Evolutionary conservation across 2,329 filamentous ascomycete species (phyloP).

Genomic region (Apiospora koreana): DNA sequence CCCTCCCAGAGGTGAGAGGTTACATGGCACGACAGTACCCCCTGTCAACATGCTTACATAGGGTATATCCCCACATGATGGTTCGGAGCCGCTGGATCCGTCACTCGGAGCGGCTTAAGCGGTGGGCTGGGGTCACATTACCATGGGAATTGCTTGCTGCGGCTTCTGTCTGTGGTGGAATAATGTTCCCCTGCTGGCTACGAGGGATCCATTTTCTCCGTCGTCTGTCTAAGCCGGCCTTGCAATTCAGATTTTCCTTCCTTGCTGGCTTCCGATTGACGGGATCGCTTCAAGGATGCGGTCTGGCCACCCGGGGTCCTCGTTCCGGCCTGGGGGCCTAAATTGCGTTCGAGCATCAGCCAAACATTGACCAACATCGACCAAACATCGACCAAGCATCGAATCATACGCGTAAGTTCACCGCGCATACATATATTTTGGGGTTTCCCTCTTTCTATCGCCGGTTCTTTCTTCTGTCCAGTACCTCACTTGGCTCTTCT

Average conservation of each 20-base stretch:
- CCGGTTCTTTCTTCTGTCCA: background rate
- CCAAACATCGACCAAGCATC: background rate
- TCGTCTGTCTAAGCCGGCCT: background rate
- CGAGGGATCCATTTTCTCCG: background rate
- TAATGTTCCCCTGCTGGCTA: background rate
- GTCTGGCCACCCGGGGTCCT: background rate
- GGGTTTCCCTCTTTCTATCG: background rate
- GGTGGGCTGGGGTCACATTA: background rate
- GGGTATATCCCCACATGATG: background rate
- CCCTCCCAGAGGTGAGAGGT: background rate
- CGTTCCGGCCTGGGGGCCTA: background rate
- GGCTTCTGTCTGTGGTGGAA: background rate
- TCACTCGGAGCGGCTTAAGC: background rate
- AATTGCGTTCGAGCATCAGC: background rate
- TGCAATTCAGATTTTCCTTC: background rate
- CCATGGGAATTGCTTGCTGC: background rate
- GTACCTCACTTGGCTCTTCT: background rate
- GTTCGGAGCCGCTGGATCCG: background rate
- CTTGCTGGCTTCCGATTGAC: background rate
- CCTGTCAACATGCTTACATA: background rate
- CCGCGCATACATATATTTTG: background rate
- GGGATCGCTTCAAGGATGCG: background rate
- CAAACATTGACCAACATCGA: background rate
- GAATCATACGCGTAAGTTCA: background rate
- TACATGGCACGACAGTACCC: background rate